Evolutionary conservation across 2,329 filamentous ascomycete species (phyloP).

Genomic region (Colletotrichum sp.): DNA sequence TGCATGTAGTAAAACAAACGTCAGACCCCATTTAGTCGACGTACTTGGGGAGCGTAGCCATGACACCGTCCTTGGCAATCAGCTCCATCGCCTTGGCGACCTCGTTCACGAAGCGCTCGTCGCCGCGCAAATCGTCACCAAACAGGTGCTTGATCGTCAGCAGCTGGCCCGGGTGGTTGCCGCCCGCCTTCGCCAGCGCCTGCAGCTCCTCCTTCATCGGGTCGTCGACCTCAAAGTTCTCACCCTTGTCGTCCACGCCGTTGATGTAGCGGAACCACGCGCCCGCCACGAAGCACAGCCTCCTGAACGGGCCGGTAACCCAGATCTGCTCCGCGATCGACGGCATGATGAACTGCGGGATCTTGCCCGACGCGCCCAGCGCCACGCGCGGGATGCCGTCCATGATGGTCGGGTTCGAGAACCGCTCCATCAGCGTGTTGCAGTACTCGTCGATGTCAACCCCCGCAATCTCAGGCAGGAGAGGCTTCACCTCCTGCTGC

Average conservation of each 20-base stretch:
- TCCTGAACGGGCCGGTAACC: conserved; percentile 47
- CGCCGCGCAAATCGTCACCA: conserved; percentile 54
- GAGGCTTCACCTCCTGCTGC: conserved; percentile 59
- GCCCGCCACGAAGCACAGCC: conserved; percentile 52
- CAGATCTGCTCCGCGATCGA: conserved; percentile 52
- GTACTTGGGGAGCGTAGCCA: conserved; percentile 56
- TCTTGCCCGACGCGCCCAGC: conserved; percentile 58
- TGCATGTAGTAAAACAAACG: background rate
- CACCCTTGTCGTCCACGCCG: conserved; percentile 54
- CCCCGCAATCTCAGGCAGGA: conserved; percentile 53
- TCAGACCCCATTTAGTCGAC: conserved; percentile 25
- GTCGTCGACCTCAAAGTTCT: conserved; percentile 47
- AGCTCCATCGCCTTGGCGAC: conserved; percentile 51
- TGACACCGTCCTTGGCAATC: conserved; percentile 50
- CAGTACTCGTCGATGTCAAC: conserved; percentile 58
- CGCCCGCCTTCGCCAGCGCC: conserved; percentile 47
- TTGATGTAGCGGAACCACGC: conserved; percentile 58
- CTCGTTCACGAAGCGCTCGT: conserved; percentile 52
- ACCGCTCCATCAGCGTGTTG: conserved; percentile 57
- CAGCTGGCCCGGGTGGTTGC: conserved; percentile 43
- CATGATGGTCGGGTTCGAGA: conserved; percentile 62
- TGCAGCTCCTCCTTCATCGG: conserved; percentile 54
- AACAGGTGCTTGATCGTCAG: conserved; percentile 53
- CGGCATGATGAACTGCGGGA: conserved; percentile 57
- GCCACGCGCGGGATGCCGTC: conserved; percentile 58